Conservation (phyloP, 257 asterid species). For the Primulina huaijiensis region DNA sequence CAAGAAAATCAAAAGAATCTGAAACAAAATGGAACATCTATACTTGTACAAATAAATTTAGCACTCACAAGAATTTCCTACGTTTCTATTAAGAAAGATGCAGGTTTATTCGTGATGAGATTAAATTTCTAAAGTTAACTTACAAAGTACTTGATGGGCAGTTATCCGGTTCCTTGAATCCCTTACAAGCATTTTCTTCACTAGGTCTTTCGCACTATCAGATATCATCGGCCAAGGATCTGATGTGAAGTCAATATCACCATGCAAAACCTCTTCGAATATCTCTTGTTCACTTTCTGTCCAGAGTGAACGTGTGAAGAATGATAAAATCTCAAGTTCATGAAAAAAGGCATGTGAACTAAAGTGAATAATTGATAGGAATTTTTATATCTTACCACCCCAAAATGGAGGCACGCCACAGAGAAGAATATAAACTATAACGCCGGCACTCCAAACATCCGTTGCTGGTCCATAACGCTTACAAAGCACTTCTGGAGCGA, state of each 20-base stretch:
- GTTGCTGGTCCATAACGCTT: constrained; percentile 54
- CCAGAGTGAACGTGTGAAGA: constrained; percentile 22
- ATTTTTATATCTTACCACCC: constrained; percentile 51
- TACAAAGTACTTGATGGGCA: constrained; percentile 71
- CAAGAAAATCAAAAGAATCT: constrained; percentile 4
- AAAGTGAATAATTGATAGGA: not conserved
- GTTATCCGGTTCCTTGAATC: constrained; percentile 52
- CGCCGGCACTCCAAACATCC: constrained; percentile 77
- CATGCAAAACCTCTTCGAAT: constrained; percentile 60
- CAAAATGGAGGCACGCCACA: constrained; percentile 71
- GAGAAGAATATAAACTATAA: constrained; percentile 59
- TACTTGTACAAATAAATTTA: not conserved
- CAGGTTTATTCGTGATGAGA: not conserved
- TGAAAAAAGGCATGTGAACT: not conserved
- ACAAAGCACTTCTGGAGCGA: constrained; percentile 64
- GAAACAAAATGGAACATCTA: not conserved
- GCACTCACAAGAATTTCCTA: not conserved
- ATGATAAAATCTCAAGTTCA: constrained; percentile 1
- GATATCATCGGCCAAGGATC: constrained; percentile 80
- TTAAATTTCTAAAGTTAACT: constrained; percentile 25
- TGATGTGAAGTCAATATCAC: constrained; percentile 50
- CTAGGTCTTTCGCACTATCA: constrained; percentile 63
- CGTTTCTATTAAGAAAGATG: not conserved
- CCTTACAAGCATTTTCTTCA: constrained; percentile 52
- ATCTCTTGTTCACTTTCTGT: constrained; percentile 69